phyloP scores from a whole-genome alignment of 2,329 filamentous ascomycete species.

The Aotearoamyces nothofagi region DNA sequence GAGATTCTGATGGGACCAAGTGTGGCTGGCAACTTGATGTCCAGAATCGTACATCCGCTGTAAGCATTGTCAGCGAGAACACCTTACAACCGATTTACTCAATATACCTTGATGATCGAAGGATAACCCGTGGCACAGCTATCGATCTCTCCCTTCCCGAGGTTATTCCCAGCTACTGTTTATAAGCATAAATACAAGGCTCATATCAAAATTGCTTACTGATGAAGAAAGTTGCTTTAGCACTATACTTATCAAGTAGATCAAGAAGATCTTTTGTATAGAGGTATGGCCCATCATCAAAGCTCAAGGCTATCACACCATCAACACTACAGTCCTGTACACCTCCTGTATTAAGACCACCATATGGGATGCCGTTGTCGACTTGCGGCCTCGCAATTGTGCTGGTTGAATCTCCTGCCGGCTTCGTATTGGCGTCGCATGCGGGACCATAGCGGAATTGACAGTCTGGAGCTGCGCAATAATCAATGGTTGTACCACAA shows the following conservation, averaged over 20 bases:
- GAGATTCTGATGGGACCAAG: conserved; percentile 35
- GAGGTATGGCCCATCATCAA: conserved; percentile 48
- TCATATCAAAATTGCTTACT: conserved; percentile 5
- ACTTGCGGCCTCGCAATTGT: conserved; percentile 30
- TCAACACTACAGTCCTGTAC: conserved; percentile 40
- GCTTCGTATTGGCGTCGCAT: conserved; percentile 41
- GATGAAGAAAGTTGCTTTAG: conserved; percentile 44
- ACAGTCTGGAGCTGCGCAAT: conserved; percentile 45
- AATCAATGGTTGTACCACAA: too few species aligned
- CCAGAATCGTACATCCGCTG: conserved; percentile 24
- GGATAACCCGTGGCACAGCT: conserved; percentile 27
- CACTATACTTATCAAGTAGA: conserved; percentile 40
- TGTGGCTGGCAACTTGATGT: conserved; percentile 46
- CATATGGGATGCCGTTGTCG: conserved; percentile 38
- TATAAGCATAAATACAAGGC: conserved; percentile 2
- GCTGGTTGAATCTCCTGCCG: conserved; percentile 37
- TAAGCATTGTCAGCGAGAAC: too few species aligned
- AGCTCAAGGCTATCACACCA: conserved; percentile 49
- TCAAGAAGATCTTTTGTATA: conserved; percentile 48
- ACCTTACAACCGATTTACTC: too few species aligned
- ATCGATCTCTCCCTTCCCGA: conserved; percentile 39
- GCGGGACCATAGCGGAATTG: conserved; percentile 41
- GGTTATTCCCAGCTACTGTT: conserved; percentile 35
- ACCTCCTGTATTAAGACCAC: conserved; percentile 35
- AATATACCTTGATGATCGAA: conserved; percentile 33